Percentiles rank a stretch among this genome's conserved stretches.
Evolutionary conservation across 345 rosid genomes (phyloP).

Genomic region (Eucalyptus globulus): DNA sequence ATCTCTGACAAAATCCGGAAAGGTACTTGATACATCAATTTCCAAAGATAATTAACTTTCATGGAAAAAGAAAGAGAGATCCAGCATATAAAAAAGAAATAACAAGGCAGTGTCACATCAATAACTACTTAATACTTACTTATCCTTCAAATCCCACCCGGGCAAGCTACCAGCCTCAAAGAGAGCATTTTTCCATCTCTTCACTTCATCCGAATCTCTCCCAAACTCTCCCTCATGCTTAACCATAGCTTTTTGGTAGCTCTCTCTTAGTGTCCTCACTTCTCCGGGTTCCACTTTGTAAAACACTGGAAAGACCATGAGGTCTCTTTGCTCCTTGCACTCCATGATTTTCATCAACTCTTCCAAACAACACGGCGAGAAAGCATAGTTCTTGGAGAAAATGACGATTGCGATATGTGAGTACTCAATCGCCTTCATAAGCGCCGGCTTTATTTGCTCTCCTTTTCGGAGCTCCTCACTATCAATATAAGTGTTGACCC

Average conservation of each 20-base stretch:
- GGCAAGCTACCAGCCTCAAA: neutral
- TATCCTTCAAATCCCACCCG: neutral
- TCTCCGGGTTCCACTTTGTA: no score
- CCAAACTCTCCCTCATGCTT: neutral
- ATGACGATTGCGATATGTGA: neutral
- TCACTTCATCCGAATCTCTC: neutral
- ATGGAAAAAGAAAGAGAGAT: neutral
- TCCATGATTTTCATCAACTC: neutral
- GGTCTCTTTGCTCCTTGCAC: neutral
- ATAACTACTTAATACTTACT: neutral
- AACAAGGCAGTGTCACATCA: no score
- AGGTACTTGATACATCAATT: neutral
- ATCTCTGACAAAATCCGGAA: neutral
- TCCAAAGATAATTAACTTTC: neutral
- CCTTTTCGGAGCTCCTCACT: neutral
- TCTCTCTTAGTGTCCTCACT: no score
- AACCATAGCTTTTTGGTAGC: neutral
- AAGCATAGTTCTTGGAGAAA: neutral
- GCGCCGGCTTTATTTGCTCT: rapidly evolving
- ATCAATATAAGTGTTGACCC: neutral
- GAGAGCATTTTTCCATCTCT: neutral
- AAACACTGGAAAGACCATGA: neutral
- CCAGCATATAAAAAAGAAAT: no score
- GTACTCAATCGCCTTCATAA: neutral
- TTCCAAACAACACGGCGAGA: neutral